These are phyloP conservation scores for Cinnamomum chago DNA, from an alignment of 164 flowering plant genomes.

Conservation along the genomic window DNA sequence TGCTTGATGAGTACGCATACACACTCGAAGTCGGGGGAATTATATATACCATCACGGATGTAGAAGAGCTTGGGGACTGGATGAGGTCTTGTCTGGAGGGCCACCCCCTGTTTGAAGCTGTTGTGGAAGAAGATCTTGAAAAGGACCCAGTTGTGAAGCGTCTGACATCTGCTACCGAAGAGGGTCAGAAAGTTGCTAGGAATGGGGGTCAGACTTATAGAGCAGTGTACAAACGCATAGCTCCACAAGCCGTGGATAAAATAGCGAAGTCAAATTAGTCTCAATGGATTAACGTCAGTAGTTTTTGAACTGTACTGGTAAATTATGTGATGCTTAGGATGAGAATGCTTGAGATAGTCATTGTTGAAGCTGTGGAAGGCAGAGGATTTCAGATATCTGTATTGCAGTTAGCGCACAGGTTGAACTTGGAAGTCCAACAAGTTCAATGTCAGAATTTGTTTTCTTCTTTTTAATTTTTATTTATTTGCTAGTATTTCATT, in stretches of 20 bases:
- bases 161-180: slow-evolving; percentile 74
- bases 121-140: slow-evolving; percentile 50
- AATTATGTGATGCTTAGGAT: neutral
- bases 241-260: neutral
- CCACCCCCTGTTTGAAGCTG: slow-evolving; percentile 76
- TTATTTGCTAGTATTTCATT: too few relatives aligned
- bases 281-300: neutral
- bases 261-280: neutral
- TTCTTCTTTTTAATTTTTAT: neutral
- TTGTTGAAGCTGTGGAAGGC: neutral
- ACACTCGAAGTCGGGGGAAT: slow-evolving; percentile 71
- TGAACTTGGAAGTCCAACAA: neutral
- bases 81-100: slow-evolving; percentile 69
- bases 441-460: neutral
- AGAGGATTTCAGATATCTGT: neutral
- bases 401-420: neutral
- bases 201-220: slow-evolving; percentile 69
- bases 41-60: slow-evolving; percentile 89
- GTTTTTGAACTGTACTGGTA: neutral
- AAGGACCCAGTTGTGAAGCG: slow-evolving; percentile 70
- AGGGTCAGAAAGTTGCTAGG: slow-evolving; percentile 95
- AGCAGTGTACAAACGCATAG: slow-evolving; percentile 64
- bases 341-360: neutral
- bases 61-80: slow-evolving; percentile 91
- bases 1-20: slow-evolving; percentile 92